Conservation (phyloP, 306 rosid genomes). For the Crataegus laevigata region DNA sequence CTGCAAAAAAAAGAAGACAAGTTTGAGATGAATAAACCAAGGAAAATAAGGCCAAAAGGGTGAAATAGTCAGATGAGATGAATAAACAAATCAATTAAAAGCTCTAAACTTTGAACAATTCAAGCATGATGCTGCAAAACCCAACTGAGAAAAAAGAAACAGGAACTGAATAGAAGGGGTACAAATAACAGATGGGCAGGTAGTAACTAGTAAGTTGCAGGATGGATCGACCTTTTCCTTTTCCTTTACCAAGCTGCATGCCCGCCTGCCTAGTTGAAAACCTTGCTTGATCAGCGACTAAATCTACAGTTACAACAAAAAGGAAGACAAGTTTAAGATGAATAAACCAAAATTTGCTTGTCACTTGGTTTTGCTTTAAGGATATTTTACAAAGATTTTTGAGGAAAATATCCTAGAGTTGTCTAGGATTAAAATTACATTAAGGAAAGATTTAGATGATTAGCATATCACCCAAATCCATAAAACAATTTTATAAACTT, state of each 20-base stretch:
- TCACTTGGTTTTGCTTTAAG: no score
- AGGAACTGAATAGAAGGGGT: neutral
- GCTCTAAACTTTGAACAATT: constrained; percentile 15
- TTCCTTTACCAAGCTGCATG: constrained; percentile 8
- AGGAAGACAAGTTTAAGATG: no score
- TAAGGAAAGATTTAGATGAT: no score
- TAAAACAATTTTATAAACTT: no score
- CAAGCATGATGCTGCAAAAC: constrained; percentile 7
- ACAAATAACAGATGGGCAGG: constrained; percentile 2
- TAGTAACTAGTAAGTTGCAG: no score
- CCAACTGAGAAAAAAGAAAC: constrained; percentile 11
- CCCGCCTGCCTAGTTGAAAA: constrained; percentile 9
- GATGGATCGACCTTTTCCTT: neutral
- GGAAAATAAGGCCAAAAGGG: neutral
- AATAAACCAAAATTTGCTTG: no score
- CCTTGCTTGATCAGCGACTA: no score
- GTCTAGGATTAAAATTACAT: no score
- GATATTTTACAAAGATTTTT: no score
- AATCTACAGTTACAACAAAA: no score
- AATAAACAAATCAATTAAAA: constrained; percentile 7
- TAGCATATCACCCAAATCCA: no score
- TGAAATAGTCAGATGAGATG: neutral
- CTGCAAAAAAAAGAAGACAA: constrained; percentile 4
- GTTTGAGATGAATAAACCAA: constrained; percentile 9
- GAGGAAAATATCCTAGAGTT: no score